phyloP scores from a whole-genome alignment of 2,329 filamentous ascomycete genomes.

The Colletotrichum endophyticum region DNA sequence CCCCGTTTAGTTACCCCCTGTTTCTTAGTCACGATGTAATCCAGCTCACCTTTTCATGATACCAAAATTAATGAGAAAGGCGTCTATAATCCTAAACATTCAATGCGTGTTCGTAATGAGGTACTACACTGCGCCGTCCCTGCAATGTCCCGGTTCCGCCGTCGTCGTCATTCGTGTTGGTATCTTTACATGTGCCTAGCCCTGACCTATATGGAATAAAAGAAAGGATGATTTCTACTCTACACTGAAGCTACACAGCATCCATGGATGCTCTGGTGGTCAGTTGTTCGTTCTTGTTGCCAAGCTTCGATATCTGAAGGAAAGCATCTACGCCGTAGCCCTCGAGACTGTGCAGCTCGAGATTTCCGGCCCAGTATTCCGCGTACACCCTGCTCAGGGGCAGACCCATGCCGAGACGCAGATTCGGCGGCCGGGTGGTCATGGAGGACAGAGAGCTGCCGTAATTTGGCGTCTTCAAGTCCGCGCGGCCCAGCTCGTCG shows the following conservation, averaged over 20 bases:
- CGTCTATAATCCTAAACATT: conserved; percentile 16
- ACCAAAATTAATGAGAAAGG: conserved; percentile 47
- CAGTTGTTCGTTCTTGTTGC: conserved; percentile 97
- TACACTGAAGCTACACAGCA: conserved; percentile 76
- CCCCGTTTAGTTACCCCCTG: conserved; percentile 22
- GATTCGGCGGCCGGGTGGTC: conserved; percentile 81
- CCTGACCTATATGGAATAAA: neutral
- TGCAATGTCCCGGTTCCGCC: neutral
- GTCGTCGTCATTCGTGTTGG: neutral
- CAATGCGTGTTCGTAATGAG: conserved; percentile 8
- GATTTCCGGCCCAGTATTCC: conserved; percentile 95
- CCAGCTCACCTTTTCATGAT: conserved; percentile 51
- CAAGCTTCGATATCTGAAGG: conserved; percentile 92
- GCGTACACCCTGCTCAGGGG: conserved; percentile 95
- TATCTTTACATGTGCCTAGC: conserved; percentile 18
- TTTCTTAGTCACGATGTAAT: conserved; percentile 47
- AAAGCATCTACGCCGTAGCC: conserved; percentile 97
- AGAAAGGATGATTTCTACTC: neutral
- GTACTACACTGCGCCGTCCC: neutral
- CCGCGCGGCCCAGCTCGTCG: conserved; percentile 43
- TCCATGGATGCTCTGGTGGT: conserved; percentile 80
- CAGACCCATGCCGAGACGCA: conserved; percentile 89
- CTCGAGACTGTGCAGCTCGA: conserved; percentile 90
- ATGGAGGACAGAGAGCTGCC: conserved; percentile 78
- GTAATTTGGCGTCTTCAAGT: conserved; percentile 46